Base-by-base conservation (phyloP, 1,139 yeast species). In the Entelexis paramagnoliae region DNA sequence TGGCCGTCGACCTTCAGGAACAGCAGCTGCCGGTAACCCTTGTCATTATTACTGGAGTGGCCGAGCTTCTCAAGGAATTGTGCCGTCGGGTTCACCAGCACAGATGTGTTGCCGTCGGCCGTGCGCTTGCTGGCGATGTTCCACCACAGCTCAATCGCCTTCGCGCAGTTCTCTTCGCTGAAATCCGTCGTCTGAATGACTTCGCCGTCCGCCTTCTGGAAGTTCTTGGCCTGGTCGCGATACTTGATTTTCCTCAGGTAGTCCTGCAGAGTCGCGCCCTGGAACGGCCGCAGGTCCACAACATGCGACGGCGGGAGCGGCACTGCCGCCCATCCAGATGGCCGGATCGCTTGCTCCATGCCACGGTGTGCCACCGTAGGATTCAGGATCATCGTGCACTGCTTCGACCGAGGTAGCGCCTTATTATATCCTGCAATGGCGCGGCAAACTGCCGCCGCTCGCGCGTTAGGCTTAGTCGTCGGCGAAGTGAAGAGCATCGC, bases 221-320 rank as follows among this genome's bases (percentile, higher is more conserved):
- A 72, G 7, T 67, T 62, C 36, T 63, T 63, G 16, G 68, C 68
- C 56, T 71, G 75, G 48, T 64, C 69, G 49, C 76, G 63, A 55
- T 72, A 72, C 59, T 71, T 72, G 53, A 72, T 67, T 16, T 69
- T 67, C 55, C 71, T 72, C 52, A 72, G 65, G 53, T 68, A 72
- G 46, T 71, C 71, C 14, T 56, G 56, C 28, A 71, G 47, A 4
- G 66, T 58, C 50, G 67, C 62, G 45, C 66, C 67, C 49, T 59
- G 59, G 55, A 58, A 63, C 2, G 73, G 71, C n/a, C 75, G 63
- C 39, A 72, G 58, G 54, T 72, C 74, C 38, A 71, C 65, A 26
- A 72, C 70, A 55, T 72, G 74, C 7, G 75, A 68, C 5, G 72
- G 63, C 4, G 75, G 75, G 19, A 72, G 58, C 3, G 64, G 63